Base-by-base conservation (phyloP, 2,329 filamentous ascomycete genomes). In the Penicillium griseofulvum region DNA sequence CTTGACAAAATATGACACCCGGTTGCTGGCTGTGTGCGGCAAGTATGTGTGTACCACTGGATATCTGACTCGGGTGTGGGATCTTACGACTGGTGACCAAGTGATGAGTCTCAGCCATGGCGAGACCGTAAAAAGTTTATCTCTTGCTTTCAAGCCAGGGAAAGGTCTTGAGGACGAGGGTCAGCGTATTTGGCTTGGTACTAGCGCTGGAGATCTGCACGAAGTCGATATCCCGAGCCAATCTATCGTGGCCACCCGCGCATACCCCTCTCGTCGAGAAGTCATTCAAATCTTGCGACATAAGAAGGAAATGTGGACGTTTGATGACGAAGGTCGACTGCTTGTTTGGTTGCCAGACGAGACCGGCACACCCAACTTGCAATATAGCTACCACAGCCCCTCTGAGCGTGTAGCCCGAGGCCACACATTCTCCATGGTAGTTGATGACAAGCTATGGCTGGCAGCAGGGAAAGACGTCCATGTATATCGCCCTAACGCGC, bases 31-130 rank as follows among this genome's bases (percentile, higher is more conserved):
- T 59, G 86, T 96, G 3, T 97, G 90, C 69, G 94, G 94, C 8
- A 87, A 92, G 60, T 87, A 88, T 62, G 86, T 94, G 8, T 96
- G 91, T 70, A 93, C 92, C 0, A 90, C 89, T 16, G 94, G 93
- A 5, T 88, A 89, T 60, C 80, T 94, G 58, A 97, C 93, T 1
- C 84, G 90, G 57, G 90, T 92, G 0, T 99, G 94, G 92, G 93
- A 87, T 69, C 74, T 96, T 24, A 76, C 86, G 11, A 91, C 91
- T 51, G 93, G 93, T 2, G 89, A 95, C 64, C 81, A 90, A 48
- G 69, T 96, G 14, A 84, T 96, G 80, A 94, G 86, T 64, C 75
- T 96, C 60, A 83, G 86, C 49, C 92, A 96, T 71, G 89, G 88
- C 1, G 94, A 99, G 68, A 90, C 88, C 1, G 80, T 91, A 59